Evolutionary conservation across 257 asterid species (phyloP).

Genomic region (Prunella vulgaris): DNA sequence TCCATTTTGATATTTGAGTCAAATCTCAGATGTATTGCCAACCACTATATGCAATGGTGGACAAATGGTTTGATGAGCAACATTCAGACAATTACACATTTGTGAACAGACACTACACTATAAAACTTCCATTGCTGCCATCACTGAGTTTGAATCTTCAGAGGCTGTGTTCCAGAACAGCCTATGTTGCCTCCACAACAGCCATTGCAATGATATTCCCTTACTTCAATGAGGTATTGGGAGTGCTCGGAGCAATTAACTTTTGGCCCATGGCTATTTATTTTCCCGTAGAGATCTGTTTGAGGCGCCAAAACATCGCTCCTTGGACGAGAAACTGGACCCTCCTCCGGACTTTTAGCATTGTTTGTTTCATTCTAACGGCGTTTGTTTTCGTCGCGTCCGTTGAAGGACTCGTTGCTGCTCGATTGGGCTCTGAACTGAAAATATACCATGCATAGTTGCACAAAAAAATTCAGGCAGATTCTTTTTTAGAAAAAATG

Average conservation of each 20-base stretch:
- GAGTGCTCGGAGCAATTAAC: slow-evolving; percentile 57
- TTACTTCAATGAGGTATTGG: slow-evolving; percentile 66
- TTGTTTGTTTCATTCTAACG: slow-evolving; percentile 17
- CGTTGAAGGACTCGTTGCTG: slow-evolving; percentile 26
- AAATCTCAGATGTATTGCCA: slow-evolving; percentile 40
- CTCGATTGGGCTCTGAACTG: slow-evolving; percentile 11
- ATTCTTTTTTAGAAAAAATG: background rate
- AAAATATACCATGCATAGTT: too few species aligned
- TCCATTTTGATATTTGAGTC: background rate
- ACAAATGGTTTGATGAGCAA: slow-evolving; percentile 32
- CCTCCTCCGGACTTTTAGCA: slow-evolving; percentile 20
- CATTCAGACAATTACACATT: slow-evolving; percentile 30
- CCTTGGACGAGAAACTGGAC: slow-evolving; percentile 37
- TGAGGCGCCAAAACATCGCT: slow-evolving; percentile 19
- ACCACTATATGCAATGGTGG: slow-evolving; percentile 50
- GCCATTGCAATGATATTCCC: slow-evolving; percentile 56
- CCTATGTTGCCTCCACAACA: slow-evolving; percentile 55
- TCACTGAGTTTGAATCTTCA: slow-evolving; percentile 34
- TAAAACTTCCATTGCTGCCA: slow-evolving; percentile 30
- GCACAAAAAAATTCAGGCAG: background rate
- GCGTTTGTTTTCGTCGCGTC: slow-evolving; percentile 27
- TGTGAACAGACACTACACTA: slow-evolving; percentile 15
- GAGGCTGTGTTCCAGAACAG: slow-evolving; percentile 52
- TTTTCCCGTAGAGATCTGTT: slow-evolving; percentile 76
- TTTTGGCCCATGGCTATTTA: slow-evolving; percentile 71